phyloP scores from a whole-genome alignment of 805 yeast species.

The Wickerhamiella galacta region DNA sequence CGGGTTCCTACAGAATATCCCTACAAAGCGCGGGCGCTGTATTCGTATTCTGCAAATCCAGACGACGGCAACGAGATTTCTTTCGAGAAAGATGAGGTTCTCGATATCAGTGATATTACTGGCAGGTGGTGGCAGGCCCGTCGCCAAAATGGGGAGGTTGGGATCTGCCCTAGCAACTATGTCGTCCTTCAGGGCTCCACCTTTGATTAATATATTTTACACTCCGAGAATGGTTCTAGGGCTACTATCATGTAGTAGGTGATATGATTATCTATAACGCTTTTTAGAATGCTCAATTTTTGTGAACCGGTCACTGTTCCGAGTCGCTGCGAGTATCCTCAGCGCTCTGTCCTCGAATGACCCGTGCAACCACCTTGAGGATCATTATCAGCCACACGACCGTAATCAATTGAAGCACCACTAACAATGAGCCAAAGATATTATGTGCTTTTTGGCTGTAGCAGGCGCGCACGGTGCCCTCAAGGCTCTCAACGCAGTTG shows the following conservation, averaged over 20 bases:
- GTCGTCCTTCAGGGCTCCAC: slow-evolving; percentile 63
- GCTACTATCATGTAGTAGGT: no score
- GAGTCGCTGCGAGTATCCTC: slow-evolving; percentile 78
- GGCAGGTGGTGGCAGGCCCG: slow-evolving; percentile 99
- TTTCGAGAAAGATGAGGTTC: slow-evolving; percentile 77
- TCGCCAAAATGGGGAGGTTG: slow-evolving; percentile 77
- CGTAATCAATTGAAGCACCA: slow-evolving; percentile 48
- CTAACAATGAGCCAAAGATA: slow-evolving; percentile 38
- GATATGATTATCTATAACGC: no score
- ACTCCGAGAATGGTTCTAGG: no score
- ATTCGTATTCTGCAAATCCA: slow-evolving; percentile 75
- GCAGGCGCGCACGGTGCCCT: slow-evolving; percentile 20
- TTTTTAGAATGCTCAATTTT: not conserved
- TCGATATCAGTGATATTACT: slow-evolving; percentile 79
- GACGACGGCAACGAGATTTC: slow-evolving; percentile 88
- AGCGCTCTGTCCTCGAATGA: slow-evolving; percentile 56
- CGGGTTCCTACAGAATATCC: slow-evolving; percentile 36
- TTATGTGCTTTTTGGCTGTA: slow-evolving; percentile 20
- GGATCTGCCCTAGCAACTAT: slow-evolving; percentile 92
- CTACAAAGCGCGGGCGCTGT: slow-evolving; percentile 72
- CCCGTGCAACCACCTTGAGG: slow-evolving; percentile 49
- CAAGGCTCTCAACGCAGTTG: slow-evolving; percentile 15
- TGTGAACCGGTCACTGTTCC: slow-evolving; percentile 30
- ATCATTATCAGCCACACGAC: slow-evolving; percentile 65
- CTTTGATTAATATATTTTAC: no score